These are phyloP conservation scores for Phytophthora agathidicida DNA, from an alignment of 352 stramenopile species.

Conservation along the genomic window DNA sequence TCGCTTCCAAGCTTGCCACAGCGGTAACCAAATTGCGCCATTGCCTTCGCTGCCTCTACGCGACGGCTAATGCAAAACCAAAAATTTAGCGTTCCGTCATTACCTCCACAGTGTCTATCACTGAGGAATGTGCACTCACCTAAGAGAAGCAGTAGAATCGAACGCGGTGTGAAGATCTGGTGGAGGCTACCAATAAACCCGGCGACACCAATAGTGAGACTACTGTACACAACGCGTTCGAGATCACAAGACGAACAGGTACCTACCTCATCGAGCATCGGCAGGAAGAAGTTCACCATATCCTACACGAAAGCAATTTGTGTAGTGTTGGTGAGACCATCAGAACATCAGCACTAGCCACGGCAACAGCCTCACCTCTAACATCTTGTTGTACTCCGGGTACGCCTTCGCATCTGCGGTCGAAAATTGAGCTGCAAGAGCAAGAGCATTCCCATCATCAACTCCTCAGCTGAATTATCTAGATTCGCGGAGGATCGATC, in stretches of 20 bases:
- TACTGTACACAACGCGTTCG: no score
- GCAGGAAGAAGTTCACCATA: slow-evolving; percentile 83
- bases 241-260: no score
- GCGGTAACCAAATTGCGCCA: slow-evolving; percentile 68
- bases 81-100: not conserved
- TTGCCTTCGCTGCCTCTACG: slow-evolving; percentile 69
- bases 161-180: slow-evolving; percentile 79
- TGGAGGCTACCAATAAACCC: slow-evolving; percentile 52
- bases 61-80: slow-evolving; percentile 43
- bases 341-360: not conserved
- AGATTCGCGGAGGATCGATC: not conserved
- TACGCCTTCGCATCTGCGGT: slow-evolving; percentile 76
- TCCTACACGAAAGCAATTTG: slow-evolving; percentile 33
- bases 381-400: slow-evolving; percentile 83
- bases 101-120: not conserved
- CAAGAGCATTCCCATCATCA: not conserved
- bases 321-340: not conserved
- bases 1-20: slow-evolving; percentile 74
- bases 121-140: slow-evolving; percentile 10
- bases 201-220: not conserved
- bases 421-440: slow-evolving; percentile 80
- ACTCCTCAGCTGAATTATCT: not conserved
- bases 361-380: slow-evolving; percentile 51
- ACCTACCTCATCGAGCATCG: slow-evolving; percentile 86
- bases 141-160: slow-evolving; percentile 49